Evolutionary conservation across 164 flowering plant species (phyloP).

Genomic region (Hamamelis virginiana): DNA sequence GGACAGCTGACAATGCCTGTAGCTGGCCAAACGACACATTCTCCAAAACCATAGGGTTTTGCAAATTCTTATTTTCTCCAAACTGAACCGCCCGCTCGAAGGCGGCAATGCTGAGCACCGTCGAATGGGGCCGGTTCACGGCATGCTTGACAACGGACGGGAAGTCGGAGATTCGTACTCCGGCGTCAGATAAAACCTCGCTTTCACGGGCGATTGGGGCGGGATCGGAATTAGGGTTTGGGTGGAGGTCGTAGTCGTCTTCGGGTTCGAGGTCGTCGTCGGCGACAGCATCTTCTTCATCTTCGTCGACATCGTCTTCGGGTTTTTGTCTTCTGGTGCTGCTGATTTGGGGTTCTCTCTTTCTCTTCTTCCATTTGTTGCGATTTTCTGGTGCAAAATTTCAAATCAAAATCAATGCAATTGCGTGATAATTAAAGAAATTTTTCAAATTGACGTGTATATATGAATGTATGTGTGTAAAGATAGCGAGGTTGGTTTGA

Average conservation of each 20-base stretch:
- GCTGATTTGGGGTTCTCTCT: conserved; percentile 33
- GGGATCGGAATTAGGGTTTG: conserved; percentile 13
- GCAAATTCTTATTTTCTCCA: conserved; percentile 31
- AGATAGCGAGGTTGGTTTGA: not conserved
- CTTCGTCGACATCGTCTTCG: conserved; percentile 25
- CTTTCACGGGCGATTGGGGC: conserved; percentile 19
- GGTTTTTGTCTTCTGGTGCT: conserved; percentile 22
- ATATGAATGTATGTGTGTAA: not conserved
- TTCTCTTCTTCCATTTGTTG: conserved; percentile 66
- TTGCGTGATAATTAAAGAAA: not conserved
- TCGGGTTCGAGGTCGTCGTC: conserved; percentile 32
- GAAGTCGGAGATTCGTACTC: conserved; percentile 55
- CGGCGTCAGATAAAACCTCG: conserved; percentile 54
- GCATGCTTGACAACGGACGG: conserved; percentile 61
- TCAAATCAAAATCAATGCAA: not conserved
- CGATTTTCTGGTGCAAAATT: conserved; percentile 29
- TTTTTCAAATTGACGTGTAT: not conserved
- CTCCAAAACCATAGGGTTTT: conserved; percentile 46
- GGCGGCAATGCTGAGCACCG: conserved; percentile 56
- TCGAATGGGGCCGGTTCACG: conserved; percentile 71
- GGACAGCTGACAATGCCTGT: conserved; percentile 76
- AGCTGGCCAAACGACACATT: conserved; percentile 90
- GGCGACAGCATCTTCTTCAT: conserved; percentile 12
- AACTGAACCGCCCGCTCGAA: conserved; percentile 46
- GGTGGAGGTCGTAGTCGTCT: conserved; percentile 20